Percentiles rank a stretch among this genome's conserved stretches.
These are phyloP conservation scores for Babesia divergens DNA, from an alignment of 169 alveolate species.

Conservation along the genomic window DNA sequence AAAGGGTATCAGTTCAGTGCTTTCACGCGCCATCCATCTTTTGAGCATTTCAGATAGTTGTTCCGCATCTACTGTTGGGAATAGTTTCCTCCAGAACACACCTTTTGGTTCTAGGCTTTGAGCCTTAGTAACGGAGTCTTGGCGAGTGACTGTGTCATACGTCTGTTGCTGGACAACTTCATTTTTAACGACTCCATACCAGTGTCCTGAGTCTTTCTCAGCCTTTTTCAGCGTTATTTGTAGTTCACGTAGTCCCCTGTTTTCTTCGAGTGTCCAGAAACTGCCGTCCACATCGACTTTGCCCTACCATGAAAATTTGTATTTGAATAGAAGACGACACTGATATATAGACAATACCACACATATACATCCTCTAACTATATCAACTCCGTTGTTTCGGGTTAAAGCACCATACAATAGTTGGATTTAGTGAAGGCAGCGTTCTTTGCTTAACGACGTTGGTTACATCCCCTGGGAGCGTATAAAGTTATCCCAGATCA, in stretches of 20 bases:
- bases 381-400: neutral
- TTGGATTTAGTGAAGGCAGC: too few relatives aligned
- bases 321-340: too few relatives aligned
- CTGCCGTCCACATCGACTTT: constrained; percentile 41
- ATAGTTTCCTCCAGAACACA: constrained; percentile 1
- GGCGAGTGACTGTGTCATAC: constrained; percentile 10
- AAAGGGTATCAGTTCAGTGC: constrained; percentile 20
- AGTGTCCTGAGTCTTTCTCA: neutral
- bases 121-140: constrained; percentile 1
- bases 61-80: neutral
- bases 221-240: constrained; percentile 35
- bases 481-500: too few relatives aligned
- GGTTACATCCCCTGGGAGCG: too few relatives aligned
- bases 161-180: constrained; percentile 29
- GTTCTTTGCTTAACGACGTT: too few relatives aligned
- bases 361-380: too few relatives aligned
- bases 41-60: constrained; percentile 36
- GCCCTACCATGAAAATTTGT: too few relatives aligned
- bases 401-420: neutral
- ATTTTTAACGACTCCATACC: constrained; percentile 49
- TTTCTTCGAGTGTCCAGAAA: constrained; percentile 53
- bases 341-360: too few relatives aligned
- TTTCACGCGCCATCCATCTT: constrained; percentile 50
- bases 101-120: constrained; percentile 28
- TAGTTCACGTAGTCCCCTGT: neutral